Evolutionary conservation across 2,329 filamentous ascomycete genomes (phyloP).

Genomic region (Aspergillus unguis): DNA sequence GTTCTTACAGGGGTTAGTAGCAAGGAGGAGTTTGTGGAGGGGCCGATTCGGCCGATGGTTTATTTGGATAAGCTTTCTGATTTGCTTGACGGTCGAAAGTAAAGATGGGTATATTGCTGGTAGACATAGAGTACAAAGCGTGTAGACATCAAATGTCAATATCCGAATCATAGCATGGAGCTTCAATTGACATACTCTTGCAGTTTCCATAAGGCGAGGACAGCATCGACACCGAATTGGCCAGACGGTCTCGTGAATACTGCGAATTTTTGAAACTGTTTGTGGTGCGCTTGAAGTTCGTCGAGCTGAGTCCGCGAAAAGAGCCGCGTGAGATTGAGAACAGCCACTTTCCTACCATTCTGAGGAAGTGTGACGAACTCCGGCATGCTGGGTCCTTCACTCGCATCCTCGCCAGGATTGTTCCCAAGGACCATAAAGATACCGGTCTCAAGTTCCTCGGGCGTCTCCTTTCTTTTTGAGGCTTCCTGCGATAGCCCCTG

Average conservation of each 20-base stretch:
- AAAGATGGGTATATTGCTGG: neutral
- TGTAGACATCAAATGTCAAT: neutral
- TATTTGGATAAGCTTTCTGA: slow-evolving; percentile 86
- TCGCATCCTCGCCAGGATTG: neutral
- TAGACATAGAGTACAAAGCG: neutral
- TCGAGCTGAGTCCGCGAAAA: slow-evolving; percentile 30
- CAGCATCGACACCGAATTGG: slow-evolving; percentile 25
- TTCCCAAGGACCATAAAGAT: slow-evolving; percentile 27
- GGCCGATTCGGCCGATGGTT: slow-evolving; percentile 68
- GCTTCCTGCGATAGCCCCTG: slow-evolving; percentile 21
- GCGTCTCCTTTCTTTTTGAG: slow-evolving; percentile 19
- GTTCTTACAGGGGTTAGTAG: slow-evolving; percentile 82
- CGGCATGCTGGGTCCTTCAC: slow-evolving; percentile 14
- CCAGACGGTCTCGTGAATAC: slow-evolving; percentile 37
- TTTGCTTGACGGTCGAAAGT: slow-evolving; percentile 48
- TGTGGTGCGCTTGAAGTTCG: slow-evolving; percentile 25
- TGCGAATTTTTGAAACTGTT: slow-evolving; percentile 31
- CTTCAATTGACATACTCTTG: slow-evolving; percentile 27
- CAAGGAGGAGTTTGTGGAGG: slow-evolving; percentile 80
- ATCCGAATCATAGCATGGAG: neutral
- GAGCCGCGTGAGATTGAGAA: slow-evolving; percentile 36
- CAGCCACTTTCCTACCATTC: slow-evolving; percentile 30
- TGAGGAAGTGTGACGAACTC: slow-evolving; percentile 32
- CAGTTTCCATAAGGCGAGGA: slow-evolving; percentile 40
- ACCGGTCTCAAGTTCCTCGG: slow-evolving; percentile 31